phyloP scores from a whole-genome alignment of 2,329 filamentous ascomycete species.

The Phaeosphaeria sp. region DNA sequence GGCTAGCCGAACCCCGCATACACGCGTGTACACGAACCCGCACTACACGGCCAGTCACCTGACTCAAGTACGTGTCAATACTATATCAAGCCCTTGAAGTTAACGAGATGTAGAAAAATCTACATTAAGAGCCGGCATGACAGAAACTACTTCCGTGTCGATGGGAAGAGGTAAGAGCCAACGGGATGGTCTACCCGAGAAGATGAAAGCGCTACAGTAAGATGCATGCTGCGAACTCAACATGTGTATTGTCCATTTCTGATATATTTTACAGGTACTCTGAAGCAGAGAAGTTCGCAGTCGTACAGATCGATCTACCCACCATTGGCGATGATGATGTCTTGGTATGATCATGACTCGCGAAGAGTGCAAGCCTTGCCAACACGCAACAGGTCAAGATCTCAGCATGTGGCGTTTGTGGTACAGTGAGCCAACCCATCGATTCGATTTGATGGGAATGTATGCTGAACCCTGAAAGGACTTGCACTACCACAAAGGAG shows the following conservation, averaged over 20 bases:
- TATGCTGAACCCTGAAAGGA: constrained; percentile 18
- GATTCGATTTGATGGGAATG: no score
- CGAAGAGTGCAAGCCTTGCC: background rate
- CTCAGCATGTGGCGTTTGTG: constrained; percentile 31
- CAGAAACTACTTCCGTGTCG: background rate
- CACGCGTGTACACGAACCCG: constrained; percentile 10
- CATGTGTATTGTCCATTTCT: background rate
- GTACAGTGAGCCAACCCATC: constrained; percentile 14
- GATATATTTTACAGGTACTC: constrained; percentile 24
- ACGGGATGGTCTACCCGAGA: constrained; percentile 14
- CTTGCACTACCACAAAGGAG: constrained; percentile 34
- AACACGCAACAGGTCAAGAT: constrained; percentile 25
- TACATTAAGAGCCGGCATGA: background rate
- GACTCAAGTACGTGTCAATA: background rate
- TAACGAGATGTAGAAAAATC: background rate
- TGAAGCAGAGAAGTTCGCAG: constrained; percentile 23
- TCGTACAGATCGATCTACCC: constrained; percentile 26
- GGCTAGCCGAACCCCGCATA: constrained; percentile 27
- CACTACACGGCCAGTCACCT: background rate
- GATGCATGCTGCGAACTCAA: background rate
- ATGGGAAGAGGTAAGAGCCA: background rate
- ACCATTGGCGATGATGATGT: constrained; percentile 28
- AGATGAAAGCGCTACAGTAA: constrained; percentile 34
- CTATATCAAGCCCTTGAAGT: background rate
- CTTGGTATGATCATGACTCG: constrained; percentile 12